Evolutionary conservation across 495 filamentous ascomycete genomes (phyloP).

Genomic region (Penicillium silybi): DNA sequence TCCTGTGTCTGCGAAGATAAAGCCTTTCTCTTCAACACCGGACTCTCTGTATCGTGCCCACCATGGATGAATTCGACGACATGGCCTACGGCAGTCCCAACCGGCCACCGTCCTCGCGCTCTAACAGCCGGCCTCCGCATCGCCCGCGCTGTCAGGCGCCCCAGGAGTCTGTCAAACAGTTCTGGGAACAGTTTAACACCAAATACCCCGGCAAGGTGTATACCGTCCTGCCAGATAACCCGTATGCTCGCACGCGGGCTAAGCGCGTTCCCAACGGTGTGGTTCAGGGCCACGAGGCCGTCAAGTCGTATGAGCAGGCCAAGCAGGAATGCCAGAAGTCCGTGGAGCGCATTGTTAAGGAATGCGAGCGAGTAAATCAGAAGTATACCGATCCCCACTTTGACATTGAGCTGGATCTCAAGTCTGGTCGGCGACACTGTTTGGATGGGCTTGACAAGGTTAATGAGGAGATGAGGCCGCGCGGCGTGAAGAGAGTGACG

Average conservation of each 20-base stretch:
- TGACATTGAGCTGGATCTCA: constrained; percentile 78
- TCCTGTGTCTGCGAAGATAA: not conserved
- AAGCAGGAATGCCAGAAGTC: constrained; percentile 63
- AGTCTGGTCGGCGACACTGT: constrained; percentile 54
- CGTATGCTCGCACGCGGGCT: constrained; percentile 60
- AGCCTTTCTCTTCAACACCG: not conserved
- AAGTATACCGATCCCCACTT: constrained; percentile 90
- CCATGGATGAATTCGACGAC: constrained; percentile 38
- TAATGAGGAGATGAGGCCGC: constrained; percentile 47
- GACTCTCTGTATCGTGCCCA: not conserved
- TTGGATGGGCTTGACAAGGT: constrained; percentile 55
- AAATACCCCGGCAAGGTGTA: constrained; percentile 59
- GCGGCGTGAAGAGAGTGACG: constrained; percentile 61
- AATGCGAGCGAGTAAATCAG: constrained; percentile 80
- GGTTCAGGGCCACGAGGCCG: constrained; percentile 53
- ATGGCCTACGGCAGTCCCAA: constrained; percentile 20
- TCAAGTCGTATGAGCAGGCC: constrained; percentile 69
- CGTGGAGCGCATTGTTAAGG: constrained; percentile 75
- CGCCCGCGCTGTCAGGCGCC: constrained; percentile 57
- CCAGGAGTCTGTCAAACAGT: constrained; percentile 68
- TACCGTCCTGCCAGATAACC: constrained; percentile 69
- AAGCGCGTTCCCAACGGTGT: constrained; percentile 49
- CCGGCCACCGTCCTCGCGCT: constrained; percentile 36
- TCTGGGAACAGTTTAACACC: constrained; percentile 74
- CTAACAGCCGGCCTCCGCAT: constrained; percentile 31